These are phyloP conservation scores for Mycosarcoma mackinlayi DNA, from an alignment of 1,284 basidiomycete species.

Conservation along the genomic window DNA sequence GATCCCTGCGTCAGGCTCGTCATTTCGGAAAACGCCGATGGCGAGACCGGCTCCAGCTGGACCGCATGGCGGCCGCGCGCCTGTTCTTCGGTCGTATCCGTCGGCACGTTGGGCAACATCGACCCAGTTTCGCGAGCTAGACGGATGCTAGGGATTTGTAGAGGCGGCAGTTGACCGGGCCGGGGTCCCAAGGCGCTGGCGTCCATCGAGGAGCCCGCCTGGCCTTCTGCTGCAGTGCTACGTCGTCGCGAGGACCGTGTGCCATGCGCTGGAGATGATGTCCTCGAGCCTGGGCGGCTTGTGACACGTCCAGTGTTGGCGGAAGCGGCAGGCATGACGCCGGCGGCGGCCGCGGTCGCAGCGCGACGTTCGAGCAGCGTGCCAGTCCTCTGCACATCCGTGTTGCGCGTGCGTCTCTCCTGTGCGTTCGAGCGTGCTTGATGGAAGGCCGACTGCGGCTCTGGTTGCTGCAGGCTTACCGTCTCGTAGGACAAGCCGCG, in stretches of 20 bases:
- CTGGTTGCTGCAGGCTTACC: not conserved
- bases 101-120: constrained; percentile 7
- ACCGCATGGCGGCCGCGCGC: constrained; percentile 4
- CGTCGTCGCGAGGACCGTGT: constrained; percentile 30
- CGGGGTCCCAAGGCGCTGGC: constrained; percentile 9
- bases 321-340: not conserved
- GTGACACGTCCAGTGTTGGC: constrained; percentile 1
- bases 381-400: constrained; percentile 10
- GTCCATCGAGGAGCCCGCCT: constrained; percentile 3
- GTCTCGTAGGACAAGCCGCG: constrained; percentile 1
- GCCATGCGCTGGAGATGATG: constrained; percentile 23
- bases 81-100: constrained; percentile 5
- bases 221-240: constrained; percentile 22
- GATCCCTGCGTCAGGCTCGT: constrained; percentile 46
- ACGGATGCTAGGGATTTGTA: constrained; percentile 21
- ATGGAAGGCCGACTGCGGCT: constrained; percentile 4
- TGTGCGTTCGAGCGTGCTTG: constrained; percentile 8
- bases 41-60: constrained; percentile 30
- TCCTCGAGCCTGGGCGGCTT: constrained; percentile 30
- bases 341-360: constrained; percentile 17
- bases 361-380: constrained; percentile 31
- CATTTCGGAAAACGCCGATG: constrained; percentile 43
- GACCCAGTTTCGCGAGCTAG: constrained; percentile 10
- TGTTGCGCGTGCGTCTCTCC: constrained; percentile 2
- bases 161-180: constrained; percentile 20